Conservation (phyloP, 2,329 filamentous ascomycete species). For the Colletotrichum liriopes region DNA sequence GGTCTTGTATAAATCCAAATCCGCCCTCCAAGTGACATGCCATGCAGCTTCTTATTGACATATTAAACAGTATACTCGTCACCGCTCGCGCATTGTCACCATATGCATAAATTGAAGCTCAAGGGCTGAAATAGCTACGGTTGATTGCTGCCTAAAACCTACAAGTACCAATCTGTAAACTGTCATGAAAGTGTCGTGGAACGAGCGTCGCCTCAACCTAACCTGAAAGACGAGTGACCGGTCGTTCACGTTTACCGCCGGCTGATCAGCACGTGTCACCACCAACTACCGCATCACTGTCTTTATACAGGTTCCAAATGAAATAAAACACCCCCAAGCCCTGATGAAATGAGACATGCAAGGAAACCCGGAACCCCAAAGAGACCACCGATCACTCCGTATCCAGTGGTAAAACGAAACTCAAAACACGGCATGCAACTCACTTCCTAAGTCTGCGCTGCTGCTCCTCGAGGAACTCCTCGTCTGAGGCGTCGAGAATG, state of each 20-base stretch:
- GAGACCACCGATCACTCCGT: slow-evolving; percentile 37
- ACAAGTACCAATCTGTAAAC: slow-evolving; percentile 44
- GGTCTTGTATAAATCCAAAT: neutral
- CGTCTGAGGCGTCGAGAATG: slow-evolving; percentile 93
- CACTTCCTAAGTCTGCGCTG: slow-evolving; percentile 60
- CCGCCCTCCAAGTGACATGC: neutral
- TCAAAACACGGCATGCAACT: slow-evolving; percentile 17
- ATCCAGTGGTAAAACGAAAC: slow-evolving; percentile 20
- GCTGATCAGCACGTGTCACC: neutral
- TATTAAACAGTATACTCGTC: neutral
- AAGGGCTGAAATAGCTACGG: slow-evolving; percentile 13
- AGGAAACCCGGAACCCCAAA: slow-evolving; percentile 36
- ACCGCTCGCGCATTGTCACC: no score
- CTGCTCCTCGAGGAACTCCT: slow-evolving; percentile 79
- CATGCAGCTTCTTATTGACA: neutral
- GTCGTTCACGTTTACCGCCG: slow-evolving; percentile 18
- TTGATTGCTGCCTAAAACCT: slow-evolving; percentile 40
- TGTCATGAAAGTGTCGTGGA: slow-evolving; percentile 37
- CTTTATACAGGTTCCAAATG: slow-evolving; percentile 22
- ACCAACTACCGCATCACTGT: slow-evolving; percentile 19
- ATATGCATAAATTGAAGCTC: no score
- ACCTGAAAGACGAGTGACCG: slow-evolving; percentile 27
- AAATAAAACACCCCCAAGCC: slow-evolving; percentile 33
- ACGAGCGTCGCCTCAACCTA: slow-evolving; percentile 38
- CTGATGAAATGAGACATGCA: slow-evolving; percentile 33